Conservation (phyloP, 1,284 basidiomycete genomes). For the Marasmius tenuissimus region DNA sequence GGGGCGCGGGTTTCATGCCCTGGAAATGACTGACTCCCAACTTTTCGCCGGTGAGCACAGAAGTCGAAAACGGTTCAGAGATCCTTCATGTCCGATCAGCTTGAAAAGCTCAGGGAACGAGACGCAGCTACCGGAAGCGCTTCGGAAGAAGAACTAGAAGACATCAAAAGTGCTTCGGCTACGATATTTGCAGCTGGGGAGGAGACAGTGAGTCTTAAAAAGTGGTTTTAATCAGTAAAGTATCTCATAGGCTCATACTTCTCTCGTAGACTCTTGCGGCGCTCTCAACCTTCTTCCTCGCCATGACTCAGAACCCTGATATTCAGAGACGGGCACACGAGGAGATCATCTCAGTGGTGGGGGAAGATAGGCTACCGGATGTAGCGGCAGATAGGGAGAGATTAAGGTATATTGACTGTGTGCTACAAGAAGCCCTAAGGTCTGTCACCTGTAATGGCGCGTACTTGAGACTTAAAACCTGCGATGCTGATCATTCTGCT, state of each 20-base stretch:
- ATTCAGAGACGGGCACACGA: slow-evolving; percentile 25
- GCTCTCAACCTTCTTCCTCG: slow-evolving; percentile 46
- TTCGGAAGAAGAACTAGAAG: neutral
- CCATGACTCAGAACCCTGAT: slow-evolving; percentile 44
- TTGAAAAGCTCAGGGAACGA: neutral
- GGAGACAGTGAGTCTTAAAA: neutral
- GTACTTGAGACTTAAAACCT: too few species aligned
- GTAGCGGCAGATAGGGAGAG: slow-evolving; percentile 8
- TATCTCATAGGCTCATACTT: neutral
- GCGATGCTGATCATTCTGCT: neutral
- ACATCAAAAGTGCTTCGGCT: neutral
- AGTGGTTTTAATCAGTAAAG: neutral
- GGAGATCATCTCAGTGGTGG: slow-evolving; percentile 11
- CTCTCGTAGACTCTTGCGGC: slow-evolving; percentile 40
- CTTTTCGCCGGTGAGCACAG: neutral
- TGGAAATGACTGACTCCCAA: neutral
- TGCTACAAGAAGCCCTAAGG: slow-evolving; percentile 13
- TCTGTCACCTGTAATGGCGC: neutral
- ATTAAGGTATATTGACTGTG: slow-evolving; percentile 12
- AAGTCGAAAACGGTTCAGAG: neutral
- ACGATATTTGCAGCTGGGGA: neutral
- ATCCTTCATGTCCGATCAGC: neutral
- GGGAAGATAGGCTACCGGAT: slow-evolving; percentile 10
- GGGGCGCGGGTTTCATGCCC: neutral
- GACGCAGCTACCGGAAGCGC: neutral